phyloP scores from a whole-genome alignment of 2,329 filamentous ascomycete species.

The Arthrobotrys musiformis region DNA sequence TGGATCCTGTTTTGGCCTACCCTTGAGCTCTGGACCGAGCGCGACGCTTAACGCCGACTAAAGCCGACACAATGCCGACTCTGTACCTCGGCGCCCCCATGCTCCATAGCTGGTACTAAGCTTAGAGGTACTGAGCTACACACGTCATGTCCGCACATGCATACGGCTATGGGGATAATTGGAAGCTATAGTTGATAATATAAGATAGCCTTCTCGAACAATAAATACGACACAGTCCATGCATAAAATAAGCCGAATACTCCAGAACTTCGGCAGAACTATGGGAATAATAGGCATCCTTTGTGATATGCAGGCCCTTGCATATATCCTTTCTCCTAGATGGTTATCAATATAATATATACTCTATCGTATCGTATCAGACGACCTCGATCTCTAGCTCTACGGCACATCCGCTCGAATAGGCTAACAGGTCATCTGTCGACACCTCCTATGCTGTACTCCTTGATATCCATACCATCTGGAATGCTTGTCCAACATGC shows the following conservation, averaged over 20 bases:
- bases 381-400: too few species aligned
- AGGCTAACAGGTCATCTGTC: conserved; percentile 13
- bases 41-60: conserved; percentile 18
- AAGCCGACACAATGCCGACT: background rate
- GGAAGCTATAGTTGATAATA: background rate
- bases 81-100: too few species aligned
- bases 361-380: too few species aligned
- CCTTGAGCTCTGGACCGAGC: background rate
- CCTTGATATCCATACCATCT: conserved; percentile 16
- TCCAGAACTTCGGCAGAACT: conserved; percentile 40
- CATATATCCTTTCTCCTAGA: background rate
- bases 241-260: conserved; percentile 32
- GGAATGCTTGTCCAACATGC: conserved; percentile 40
- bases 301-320: conserved; percentile 29
- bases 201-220: background rate
- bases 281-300: conserved; percentile 11
- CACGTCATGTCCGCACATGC: background rate
- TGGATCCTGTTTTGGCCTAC: conserved; percentile 47
- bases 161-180: background rate
- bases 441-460: conserved; percentile 3
- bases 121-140: too few species aligned
- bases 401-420: background rate
- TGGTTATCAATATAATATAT: conserved; percentile 20
- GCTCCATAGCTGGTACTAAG: too few species aligned
- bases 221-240: conserved; percentile 20